A percentile compares a stretch with the other conserved stretches of the same genome.
phyloP scores from a whole-genome alignment of 2,329 filamentous ascomycete species.

The Verruconis gallopava region DNA sequence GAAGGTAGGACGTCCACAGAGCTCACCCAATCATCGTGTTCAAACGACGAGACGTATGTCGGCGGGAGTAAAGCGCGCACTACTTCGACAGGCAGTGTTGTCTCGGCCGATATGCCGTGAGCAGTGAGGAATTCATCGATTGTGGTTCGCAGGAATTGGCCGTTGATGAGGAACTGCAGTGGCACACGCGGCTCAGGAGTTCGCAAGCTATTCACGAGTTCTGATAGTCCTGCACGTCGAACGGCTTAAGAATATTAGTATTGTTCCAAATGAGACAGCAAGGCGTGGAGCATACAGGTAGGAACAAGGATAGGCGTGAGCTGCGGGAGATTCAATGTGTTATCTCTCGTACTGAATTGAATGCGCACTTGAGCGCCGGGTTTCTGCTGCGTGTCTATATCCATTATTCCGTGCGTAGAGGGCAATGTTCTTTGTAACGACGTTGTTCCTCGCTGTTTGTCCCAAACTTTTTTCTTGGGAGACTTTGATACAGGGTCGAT shows the following conservation, averaged over 20 bases:
- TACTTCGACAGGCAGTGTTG: conserved; percentile 79
- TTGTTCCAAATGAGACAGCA: too few relatives aligned
- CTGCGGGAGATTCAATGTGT: conserved; percentile 40
- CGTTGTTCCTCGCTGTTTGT: too few relatives aligned
- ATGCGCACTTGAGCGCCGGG: conserved; percentile 36
- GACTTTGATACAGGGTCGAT: too few relatives aligned
- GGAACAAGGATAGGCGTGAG: conserved; percentile 45
- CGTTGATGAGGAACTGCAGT: conserved; percentile 92
- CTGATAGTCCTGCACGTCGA: conserved; percentile 47
- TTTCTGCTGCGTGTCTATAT: conserved; percentile 2
- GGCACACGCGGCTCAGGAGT: conserved; percentile 52
- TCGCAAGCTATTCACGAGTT: conserved; percentile 49
- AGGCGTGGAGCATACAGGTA: conserved; percentile 34
- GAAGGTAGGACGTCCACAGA: conserved; percentile 67
- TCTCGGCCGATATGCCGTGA: conserved; percentile 81
- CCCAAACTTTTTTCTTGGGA: too few relatives aligned
- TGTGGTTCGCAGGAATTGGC: conserved; percentile 76
- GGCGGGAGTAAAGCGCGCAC: conserved; percentile 84
- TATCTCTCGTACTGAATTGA: conserved; percentile 39
- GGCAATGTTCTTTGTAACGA: too few relatives aligned
- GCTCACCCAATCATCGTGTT: conserved; percentile 96
- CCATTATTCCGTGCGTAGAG: too few relatives aligned
- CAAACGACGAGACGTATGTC: conserved; percentile 77
- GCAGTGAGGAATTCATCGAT: conserved; percentile 80
- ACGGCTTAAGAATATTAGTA: too few relatives aligned